phyloP scores from a whole-genome alignment of 2,329 filamentous ascomycete species.

The Botrytis porri region DNA sequence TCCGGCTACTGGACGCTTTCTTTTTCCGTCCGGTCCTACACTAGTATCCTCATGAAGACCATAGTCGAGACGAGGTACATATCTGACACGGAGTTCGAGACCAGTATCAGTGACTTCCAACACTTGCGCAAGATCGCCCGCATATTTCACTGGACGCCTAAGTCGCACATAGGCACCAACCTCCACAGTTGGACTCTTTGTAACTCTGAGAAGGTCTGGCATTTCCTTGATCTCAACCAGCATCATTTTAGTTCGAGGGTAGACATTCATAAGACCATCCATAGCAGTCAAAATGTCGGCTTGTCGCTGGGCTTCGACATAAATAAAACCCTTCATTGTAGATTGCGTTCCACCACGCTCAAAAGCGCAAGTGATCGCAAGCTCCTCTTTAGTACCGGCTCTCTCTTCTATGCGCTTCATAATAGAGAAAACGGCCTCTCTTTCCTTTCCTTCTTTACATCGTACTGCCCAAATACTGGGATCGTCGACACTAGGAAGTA shows the following conservation, averaged over 20 bases:
- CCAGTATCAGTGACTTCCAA: slow-evolving; percentile 92
- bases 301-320: slow-evolving; percentile 85
- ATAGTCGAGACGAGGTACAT: slow-evolving; percentile 91
- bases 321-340: slow-evolving; percentile 90
- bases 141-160: slow-evolving; percentile 74
- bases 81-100: slow-evolving; percentile 78
- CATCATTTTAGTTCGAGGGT: slow-evolving; percentile 80
- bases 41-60: slow-evolving; percentile 76
- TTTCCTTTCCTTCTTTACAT: slow-evolving; percentile 93
- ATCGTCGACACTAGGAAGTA: slow-evolving; percentile 91
- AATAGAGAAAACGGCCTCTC: slow-evolving; percentile 82
- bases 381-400: slow-evolving; percentile 70
- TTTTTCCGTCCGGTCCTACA: slow-evolving; percentile 53
- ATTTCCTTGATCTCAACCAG: slow-evolving; percentile 96
- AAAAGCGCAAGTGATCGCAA: slow-evolving; percentile 86
- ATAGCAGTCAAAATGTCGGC: slow-evolving; percentile 81
- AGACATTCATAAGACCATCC: slow-evolving; percentile 84
- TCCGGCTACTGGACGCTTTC: slow-evolving; percentile 68
- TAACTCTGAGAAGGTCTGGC: slow-evolving; percentile 89
- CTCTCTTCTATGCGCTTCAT: slow-evolving; percentile 86
- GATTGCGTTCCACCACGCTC: slow-evolving; percentile 76
- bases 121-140: slow-evolving; percentile 86
- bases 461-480: slow-evolving; percentile 93
- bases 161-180: slow-evolving; percentile 92
- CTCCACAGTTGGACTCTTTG: slow-evolving; percentile 79